phyloP scores from a whole-genome alignment of 2,329 filamentous ascomycete species.

The Cytospora mali region DNA sequence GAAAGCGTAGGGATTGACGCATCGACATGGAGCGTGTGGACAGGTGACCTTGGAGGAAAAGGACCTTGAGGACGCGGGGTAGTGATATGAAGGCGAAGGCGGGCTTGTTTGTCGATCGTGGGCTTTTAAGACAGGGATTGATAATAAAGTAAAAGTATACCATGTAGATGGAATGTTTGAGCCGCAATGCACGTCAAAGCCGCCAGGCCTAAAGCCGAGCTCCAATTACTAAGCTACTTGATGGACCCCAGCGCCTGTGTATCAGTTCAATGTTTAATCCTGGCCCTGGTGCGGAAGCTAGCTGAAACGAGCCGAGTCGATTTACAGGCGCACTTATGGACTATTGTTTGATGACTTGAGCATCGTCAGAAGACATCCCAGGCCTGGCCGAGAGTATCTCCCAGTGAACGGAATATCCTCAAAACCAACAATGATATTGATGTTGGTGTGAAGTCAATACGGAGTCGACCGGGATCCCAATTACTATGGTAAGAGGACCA shows the following conservation, averaged over 20 bases:
- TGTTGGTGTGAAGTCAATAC: no score
- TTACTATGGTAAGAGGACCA: no score
- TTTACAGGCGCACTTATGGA: background rate
- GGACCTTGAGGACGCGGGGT: background rate
- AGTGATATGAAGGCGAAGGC: background rate
- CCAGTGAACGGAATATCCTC: no score
- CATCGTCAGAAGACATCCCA: background rate
- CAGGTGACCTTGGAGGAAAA: background rate
- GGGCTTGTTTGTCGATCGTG: background rate
- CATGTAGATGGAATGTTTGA: background rate
- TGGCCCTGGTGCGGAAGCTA: background rate
- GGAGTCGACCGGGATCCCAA: no score
- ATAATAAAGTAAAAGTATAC: background rate
- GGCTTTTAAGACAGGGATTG: background rate
- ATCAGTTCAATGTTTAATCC: no score
- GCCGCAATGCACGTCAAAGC: conserved; percentile 6
- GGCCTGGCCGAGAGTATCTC: no score
- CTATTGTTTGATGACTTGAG: background rate
- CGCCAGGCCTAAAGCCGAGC: background rate
- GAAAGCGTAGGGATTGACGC: conserved; percentile 21
- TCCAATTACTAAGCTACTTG: background rate
- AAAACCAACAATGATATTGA: no score
- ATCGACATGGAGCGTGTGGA: conserved; percentile 21
- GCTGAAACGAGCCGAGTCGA: background rate
- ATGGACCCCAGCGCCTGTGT: no score